Conservation (phyloP, 1,139 yeast species). For the Wickerhamiella pararugosa region DNA sequence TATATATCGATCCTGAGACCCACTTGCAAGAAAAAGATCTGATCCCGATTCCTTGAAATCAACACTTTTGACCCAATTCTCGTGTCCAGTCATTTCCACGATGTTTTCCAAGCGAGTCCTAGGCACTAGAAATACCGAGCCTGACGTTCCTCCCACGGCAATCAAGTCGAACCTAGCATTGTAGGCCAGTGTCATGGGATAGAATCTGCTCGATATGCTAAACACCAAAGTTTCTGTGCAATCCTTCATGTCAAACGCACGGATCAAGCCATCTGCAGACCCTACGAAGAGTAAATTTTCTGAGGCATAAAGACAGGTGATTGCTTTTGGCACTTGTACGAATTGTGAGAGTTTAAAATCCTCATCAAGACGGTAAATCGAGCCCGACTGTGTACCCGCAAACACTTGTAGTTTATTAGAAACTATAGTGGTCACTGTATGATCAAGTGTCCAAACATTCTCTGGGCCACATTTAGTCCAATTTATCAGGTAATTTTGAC, state of each 20-base stretch:
- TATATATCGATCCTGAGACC: conserved; percentile 47
- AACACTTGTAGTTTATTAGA: conserved; percentile 13
- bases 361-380: not conserved
- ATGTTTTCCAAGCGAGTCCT: not conserved
- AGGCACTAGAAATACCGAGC: conserved; percentile 36
- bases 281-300: conserved; percentile 40
- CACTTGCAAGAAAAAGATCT: conserved; percentile 47
- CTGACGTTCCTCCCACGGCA: conserved; percentile 69
- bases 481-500: conserved; percentile 1
- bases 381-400: conserved; percentile 21
- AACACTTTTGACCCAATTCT: conserved; percentile 70
- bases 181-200: conserved; percentile 48
- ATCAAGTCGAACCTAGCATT: conserved; percentile 24
- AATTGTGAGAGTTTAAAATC: conserved; percentile 14
- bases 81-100: conserved; percentile 48
- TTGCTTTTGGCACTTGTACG: conserved; percentile 32
- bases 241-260: not conserved
- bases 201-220: conserved; percentile 30
- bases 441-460: conserved; percentile 2
- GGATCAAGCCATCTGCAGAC: conserved; percentile 45
- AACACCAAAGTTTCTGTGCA: not conserved
- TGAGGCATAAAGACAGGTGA: conserved; percentile 32
- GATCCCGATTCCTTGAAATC: conserved; percentile 44
- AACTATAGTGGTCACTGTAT: conserved; percentile 6
- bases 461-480: conserved; percentile 4